These are phyloP conservation scores for Friedmanniomyces endolithicus DNA, from an alignment of 495 filamentous ascomycete genomes.

Conservation along the genomic window DNA sequence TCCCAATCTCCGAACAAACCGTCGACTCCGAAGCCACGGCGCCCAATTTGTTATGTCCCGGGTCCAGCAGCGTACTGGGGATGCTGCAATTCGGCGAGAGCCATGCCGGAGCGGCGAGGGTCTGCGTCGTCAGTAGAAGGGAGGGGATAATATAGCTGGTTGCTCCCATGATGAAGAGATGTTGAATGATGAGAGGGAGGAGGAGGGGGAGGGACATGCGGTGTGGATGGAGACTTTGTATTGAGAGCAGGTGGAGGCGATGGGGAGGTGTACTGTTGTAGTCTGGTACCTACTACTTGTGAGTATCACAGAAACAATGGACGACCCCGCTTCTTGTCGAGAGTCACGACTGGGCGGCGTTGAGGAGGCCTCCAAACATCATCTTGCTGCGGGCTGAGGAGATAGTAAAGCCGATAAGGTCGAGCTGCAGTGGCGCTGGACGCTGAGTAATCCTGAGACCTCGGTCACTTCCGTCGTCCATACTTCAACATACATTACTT, in stretches of 20 bases:
- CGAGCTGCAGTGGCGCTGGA: background rate
- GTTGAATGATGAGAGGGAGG: background rate
- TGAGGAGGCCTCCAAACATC: too few relatives aligned
- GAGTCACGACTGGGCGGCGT: too few relatives aligned
- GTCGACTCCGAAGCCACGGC: constrained; percentile 74
- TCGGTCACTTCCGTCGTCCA: too few relatives aligned
- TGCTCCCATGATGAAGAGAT: background rate
- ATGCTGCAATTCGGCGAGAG: background rate
- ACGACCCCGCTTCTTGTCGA: background rate
- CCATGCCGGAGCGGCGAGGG: constrained; percentile 1
- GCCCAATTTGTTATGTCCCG: constrained; percentile 31
- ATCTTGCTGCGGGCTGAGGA: too few relatives aligned
- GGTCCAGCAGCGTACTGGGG: background rate
- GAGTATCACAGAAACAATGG: background rate
- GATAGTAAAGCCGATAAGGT: background rate
- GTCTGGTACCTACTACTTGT: background rate
- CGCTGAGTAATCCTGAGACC: background rate
- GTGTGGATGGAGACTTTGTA: too few relatives aligned
- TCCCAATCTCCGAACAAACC: constrained; percentile 65
- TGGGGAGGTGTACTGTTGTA: too few relatives aligned
- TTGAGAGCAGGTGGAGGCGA: too few relatives aligned
- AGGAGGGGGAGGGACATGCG: too few relatives aligned
- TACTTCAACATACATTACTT: too few relatives aligned
- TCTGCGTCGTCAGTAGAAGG: background rate
- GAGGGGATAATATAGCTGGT: background rate